Percentiles rank a stretch among this genome's conserved stretches.
phyloP scores from a whole-genome alignment of 106 monocot genomes.

The Posidonia australis region DNA sequence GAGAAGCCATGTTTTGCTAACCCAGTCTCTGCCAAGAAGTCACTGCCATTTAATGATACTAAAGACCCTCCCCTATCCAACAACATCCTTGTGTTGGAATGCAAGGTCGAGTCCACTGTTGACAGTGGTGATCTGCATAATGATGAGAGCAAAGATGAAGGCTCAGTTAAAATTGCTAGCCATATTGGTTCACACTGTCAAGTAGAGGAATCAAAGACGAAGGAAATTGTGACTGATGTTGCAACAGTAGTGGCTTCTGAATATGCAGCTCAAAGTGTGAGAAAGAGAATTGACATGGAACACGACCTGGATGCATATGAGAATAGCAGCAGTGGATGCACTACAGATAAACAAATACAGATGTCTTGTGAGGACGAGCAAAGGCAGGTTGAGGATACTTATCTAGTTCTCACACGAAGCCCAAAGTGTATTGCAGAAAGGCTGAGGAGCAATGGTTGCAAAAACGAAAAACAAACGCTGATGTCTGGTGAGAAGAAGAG shows the following conservation, averaged over 20 bases:
- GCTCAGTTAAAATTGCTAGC: neutral
- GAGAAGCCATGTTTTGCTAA: neutral
- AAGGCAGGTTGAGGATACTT: too few species aligned
- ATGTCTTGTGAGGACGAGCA: too few species aligned
- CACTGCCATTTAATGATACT: constrained; percentile 9
- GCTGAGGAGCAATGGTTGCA: too few species aligned
- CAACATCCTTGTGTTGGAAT: neutral
- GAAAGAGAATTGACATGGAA: too few species aligned
- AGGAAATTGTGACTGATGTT: neutral
- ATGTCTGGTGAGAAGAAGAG: neutral
- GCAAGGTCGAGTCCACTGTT: neutral
- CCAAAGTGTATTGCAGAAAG: too few species aligned
- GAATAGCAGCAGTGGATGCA: too few species aligned
- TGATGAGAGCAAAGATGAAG: neutral
- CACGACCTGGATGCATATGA: too few species aligned
- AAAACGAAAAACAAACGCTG: neutral
- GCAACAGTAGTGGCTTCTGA: neutral
- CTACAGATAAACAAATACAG: too few species aligned
- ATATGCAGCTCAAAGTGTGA: too few species aligned
- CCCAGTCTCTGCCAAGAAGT: constrained; percentile 12
- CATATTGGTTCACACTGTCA: neutral
- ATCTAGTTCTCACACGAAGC: too few species aligned
- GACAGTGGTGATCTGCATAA: neutral
- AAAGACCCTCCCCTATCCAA: neutral
- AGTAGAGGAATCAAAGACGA: neutral